Base-by-base conservation (phyloP, 495 filamentous ascomycete genomes). In the Aspergillus baeticus region DNA sequence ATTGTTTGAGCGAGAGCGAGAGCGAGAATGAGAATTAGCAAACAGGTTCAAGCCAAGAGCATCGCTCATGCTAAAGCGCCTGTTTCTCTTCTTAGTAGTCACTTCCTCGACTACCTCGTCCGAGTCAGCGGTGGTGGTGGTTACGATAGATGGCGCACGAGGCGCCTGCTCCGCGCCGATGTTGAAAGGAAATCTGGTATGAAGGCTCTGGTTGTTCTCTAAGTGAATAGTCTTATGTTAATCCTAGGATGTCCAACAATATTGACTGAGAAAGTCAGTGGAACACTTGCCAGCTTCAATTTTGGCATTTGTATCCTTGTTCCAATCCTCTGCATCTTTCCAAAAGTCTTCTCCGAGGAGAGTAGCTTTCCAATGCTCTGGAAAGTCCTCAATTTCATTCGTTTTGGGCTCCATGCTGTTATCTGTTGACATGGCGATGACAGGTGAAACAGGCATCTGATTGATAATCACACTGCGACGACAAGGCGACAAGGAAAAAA, bases 261-360 rank as follows among this genome's bases (percentile, higher is more conserved):
- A 8, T 6, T 45, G 20, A 7, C 5, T 2, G 11, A 42, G 21
- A 36, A 36, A 10, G 15, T 8, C 17, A 22, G 35, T 1, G 34
- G 7, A 11, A 29, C 4, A 60, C 61, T 66, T 15, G 61, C 60
- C 53, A 8, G 50, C 44, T 37, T 67, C 59, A n/a, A 64, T 62
- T 26, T 43, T 37, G 23, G 60, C 55, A 31, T 60, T 51, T 33
- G 57, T 59, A 11, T 39, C 22, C 41, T 55, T 53, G 49, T 62
- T 67, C 41, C 34, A 61, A 4, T 45, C 13, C 29, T 64, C 58
- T 11, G 60, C 60, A 41, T 70, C 63, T 55, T 57, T 62, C 71
- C 71, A 74, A 52, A 74, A 72, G 3, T 58, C 61, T 20, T 37
- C 51, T 10, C 71, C 71, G 34, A 70, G 49, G 3, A 74, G 61